These are phyloP conservation scores for Leishmania martiniquensis DNA, from an alignment of 208 protist species.

Conservation along the genomic window DNA sequence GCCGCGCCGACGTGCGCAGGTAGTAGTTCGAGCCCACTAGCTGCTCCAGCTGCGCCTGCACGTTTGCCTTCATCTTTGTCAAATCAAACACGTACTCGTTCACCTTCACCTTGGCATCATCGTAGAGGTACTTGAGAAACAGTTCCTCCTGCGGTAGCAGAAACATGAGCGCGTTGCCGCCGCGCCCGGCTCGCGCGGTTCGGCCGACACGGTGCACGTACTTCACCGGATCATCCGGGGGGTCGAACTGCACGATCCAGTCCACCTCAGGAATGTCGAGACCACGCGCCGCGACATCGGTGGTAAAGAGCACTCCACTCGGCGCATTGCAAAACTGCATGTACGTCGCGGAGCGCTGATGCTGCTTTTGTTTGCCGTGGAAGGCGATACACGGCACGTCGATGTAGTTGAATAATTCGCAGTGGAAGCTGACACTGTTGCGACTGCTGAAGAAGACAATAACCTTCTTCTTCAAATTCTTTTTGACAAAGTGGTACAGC, in stretches of 20 bases:
- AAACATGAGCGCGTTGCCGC: constrained; percentile 97
- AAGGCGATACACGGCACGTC: constrained; percentile 99
- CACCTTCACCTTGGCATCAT: constrained; percentile 95
- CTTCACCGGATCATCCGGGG: constrained; percentile 99
- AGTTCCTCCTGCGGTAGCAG: constrained; percentile 98
- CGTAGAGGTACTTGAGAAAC: constrained; percentile 98
- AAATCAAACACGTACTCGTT: constrained; percentile 98
- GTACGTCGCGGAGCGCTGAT: constrained; percentile 99
- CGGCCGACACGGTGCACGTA: constrained; percentile 99
- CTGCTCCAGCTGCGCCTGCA: constrained; percentile 96
- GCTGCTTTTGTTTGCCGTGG: constrained; percentile 99
- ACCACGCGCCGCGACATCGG: constrained; percentile 99
- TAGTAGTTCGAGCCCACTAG: constrained; percentile 99
- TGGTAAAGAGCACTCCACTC: constrained; percentile 98
- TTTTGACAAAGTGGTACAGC: constrained; percentile 99
- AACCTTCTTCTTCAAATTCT: constrained; percentile 97
- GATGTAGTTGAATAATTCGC: constrained; percentile 99
- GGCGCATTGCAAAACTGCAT: constrained; percentile 99
- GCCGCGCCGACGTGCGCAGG: constrained; percentile 95
- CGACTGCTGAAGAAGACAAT: constrained; percentile 99
- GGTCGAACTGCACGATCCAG: constrained; percentile 99
- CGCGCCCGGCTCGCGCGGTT: constrained; percentile 95
- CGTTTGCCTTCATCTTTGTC: constrained; percentile 94
- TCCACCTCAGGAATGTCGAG: constrained; percentile 99
- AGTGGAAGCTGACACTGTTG: constrained; percentile 98